Evolutionary conservation across 1,284 basidiomycete genomes (phyloP).

Genomic region (Porodaedalea pini): DNA sequence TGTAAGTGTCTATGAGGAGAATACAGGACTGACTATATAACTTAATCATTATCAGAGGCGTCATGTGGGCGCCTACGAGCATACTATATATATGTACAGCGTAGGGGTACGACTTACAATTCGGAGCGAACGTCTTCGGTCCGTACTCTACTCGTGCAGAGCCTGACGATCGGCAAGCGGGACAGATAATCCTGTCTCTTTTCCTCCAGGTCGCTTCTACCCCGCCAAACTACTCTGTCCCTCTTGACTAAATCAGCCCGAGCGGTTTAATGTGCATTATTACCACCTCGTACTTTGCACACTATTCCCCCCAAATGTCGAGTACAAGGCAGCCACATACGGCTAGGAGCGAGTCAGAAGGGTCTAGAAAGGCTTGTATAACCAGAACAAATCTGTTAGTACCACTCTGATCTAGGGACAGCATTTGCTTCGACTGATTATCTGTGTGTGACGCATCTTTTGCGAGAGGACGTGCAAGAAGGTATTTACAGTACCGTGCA

Average conservation of each 20-base stretch:
- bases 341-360: constrained; percentile 25
- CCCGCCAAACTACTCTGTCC: constrained; percentile 37
- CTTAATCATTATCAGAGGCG: constrained; percentile 39
- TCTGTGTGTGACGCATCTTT: too few species aligned
- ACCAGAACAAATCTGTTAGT: constrained; percentile 50
- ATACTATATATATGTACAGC: constrained; percentile 34
- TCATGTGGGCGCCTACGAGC: constrained; percentile 36
- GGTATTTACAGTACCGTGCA: too few species aligned
- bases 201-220: constrained; percentile 27
- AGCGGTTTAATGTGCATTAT: constrained; percentile 34
- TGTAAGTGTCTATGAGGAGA: constrained; percentile 23
- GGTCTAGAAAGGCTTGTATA: constrained; percentile 35
- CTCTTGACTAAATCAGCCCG: constrained; percentile 27
- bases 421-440: background rate
- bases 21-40: too few species aligned
- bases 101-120: constrained; percentile 42
- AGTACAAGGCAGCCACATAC: constrained; percentile 15
- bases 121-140: constrained; percentile 39
- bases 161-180: background rate
- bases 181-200: background rate
- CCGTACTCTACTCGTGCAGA: too few species aligned
- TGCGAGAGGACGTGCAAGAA: constrained; percentile 51
- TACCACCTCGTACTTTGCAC: constrained; percentile 30
- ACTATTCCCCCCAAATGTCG: constrained; percentile 26
- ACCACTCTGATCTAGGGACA: constrained; percentile 5